These are phyloP conservation scores for Cladophialophora bantiana DNA, from an alignment of 2,329 filamentous ascomycete genomes.

Conservation along the genomic window DNA sequence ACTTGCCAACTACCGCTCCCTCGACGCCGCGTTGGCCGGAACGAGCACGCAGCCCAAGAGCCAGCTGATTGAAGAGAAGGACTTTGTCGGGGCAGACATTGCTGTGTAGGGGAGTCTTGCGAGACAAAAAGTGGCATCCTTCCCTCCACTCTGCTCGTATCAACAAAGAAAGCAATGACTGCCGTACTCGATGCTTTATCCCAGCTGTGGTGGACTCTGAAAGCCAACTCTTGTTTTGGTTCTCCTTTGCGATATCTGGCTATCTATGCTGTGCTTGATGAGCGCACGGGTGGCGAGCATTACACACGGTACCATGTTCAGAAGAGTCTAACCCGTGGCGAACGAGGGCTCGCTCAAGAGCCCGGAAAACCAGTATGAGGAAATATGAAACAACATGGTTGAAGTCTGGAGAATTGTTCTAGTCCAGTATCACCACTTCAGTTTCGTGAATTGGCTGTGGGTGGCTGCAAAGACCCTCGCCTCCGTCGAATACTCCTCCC, in stretches of 20 bases:
- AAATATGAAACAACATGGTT: too few species aligned
- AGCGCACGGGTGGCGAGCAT: neutral
- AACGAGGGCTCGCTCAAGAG: too few species aligned
- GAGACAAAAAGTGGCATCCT: neutral
- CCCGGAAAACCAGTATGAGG: too few species aligned
- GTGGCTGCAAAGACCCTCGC: too few species aligned
- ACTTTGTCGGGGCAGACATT: slow-evolving; percentile 39
- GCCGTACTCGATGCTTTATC: neutral
- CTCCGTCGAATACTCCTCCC: too few species aligned
- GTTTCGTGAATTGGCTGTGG: too few species aligned
- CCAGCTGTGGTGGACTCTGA: neutral
- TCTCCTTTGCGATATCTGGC: neutral
- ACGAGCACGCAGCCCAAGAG: slow-evolving; percentile 29
- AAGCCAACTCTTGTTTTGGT: neutral
- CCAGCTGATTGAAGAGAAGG: slow-evolving; percentile 38
- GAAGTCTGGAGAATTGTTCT: too few species aligned
- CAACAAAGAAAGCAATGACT: neutral
- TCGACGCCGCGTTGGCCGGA: slow-evolving; percentile 38
- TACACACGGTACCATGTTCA: neutral
- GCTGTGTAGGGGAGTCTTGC: slow-evolving; percentile 27
- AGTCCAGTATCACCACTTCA: too few species aligned
- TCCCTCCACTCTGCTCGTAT: neutral
- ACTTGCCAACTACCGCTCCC: slow-evolving; percentile 37
- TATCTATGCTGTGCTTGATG: neutral
- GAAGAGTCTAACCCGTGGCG: neutral